A percentile compares a stretch with the other conserved stretches of the same genome.
These are phyloP conservation scores for Thamnidium elegans DNA, from an alignment of 192 early-diverging fungal species.

Conservation along the genomic window DNA sequence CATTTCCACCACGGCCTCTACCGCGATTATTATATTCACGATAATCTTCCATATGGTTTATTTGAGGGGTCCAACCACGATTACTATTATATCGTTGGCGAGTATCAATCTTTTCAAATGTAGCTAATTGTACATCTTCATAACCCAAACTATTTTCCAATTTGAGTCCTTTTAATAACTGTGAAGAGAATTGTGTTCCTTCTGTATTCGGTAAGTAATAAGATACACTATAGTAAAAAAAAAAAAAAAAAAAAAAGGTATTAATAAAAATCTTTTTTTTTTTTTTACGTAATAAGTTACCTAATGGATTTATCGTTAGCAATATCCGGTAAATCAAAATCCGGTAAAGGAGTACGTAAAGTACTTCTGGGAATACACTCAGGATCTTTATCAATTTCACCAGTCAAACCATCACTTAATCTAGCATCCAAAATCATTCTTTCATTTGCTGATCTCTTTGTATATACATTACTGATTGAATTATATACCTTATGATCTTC, in stretches of 20 bases:
- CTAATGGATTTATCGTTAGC: constrained; percentile 62
- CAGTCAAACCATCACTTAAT: constrained; percentile 56
- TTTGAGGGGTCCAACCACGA: constrained; percentile 38
- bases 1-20: constrained; percentile 18
- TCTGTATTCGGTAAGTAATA: constrained; percentile 28
- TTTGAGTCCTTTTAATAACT: constrained; percentile 31
- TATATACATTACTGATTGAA: constrained; percentile 49
- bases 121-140: constrained; percentile 45
- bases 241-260: not conserved
- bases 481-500: constrained; percentile 61
- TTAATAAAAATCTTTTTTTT: not conserved
- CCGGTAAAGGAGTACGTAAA: constrained; percentile 52
- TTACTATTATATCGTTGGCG: constrained; percentile 37
- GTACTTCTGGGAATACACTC: constrained; percentile 60
- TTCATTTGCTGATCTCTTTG: constrained; percentile 42
- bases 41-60: constrained; percentile 33
- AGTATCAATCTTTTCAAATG: constrained; percentile 41
- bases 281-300: constrained; percentile 5
- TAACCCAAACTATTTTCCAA: constrained; percentile 27
- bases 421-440: constrained; percentile 48
- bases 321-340: constrained; percentile 55
- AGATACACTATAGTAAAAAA: constrained; percentile 28
- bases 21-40: constrained; percentile 32
- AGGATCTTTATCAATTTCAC: constrained; percentile 54
- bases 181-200: constrained; percentile 21